Evolutionary conservation across 345 rosid genomes (phyloP), one percentile per base, ranked within the genome.

Genomic region (Gossypium stocksii): DNA sequence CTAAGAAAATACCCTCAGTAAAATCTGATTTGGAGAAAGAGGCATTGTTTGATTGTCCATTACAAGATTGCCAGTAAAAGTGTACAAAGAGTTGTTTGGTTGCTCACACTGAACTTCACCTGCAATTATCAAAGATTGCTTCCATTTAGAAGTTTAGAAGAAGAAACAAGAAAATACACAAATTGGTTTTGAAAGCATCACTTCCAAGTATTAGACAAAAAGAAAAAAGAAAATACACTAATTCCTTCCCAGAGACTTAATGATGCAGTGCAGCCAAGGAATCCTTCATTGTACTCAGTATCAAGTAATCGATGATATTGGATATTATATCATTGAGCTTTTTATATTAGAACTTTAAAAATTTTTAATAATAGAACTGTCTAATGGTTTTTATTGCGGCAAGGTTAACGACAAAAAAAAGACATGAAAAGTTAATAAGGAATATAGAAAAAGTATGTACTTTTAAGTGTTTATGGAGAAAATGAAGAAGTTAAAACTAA

Each of bases 71-170:
- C 99, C 99, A 15, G 97, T 91, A 86, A 91, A 96, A 65, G 98
- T 96, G 87, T 96, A 96, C 82, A 96, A 82, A 19, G 99, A 96
- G 83, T 93, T 96, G 80, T 96, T 96, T 2, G 99, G 99, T 72
- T 96, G 97, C 87, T 96, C 99, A 78, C 98, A 96, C 85, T 96
- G 98, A 82, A 96, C 86, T 89, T 93, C 97, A 83, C 97, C 99
- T 96, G 87, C 81, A 86, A 78, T 71, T 71, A 68, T 82, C 62
- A 77, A 76, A 80, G 19, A 77, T 61, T 27, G 78, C 23, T 57
- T 59, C 29, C 51, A 72, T 53, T 67, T 41, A 74, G 52, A 74
- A 49, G 4, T 27, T 48, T 8, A 49, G 4, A 20, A 57, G 1
- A 59, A 57, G 44, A 22, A 41, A 19, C 20, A 68, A 80, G 45